Evolutionary conservation across 1,139 yeast species (phyloP), one percentile per base, ranked within the genome.

Genomic region (Magnusiomyces tetraspermus): DNA sequence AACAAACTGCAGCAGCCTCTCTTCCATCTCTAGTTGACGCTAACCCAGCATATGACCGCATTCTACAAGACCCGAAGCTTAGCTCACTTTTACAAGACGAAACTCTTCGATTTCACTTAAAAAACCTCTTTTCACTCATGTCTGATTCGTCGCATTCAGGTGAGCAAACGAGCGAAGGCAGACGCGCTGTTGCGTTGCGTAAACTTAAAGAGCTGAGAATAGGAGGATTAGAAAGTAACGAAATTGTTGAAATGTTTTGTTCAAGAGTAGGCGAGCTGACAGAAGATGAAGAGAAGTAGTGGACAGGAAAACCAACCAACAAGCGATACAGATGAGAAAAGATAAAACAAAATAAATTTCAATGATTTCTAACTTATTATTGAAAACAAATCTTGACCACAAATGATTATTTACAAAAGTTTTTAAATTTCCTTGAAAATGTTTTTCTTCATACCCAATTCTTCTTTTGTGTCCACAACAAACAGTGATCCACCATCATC

Each of bases 191-290:
- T 10, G 83, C 85, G 5, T 73, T 80, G 54, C 71, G 79, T 59
- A 82, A 83, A 58, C 67, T 85, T 24, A 74, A 78, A 13, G 80
- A 80, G 54, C 71, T 85, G 36, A 68, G 94, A 30, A 65, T 61
- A 6, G 84, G 85, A 1, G 94, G 94, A 0, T 55, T 71, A 0
- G 89, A 85, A 61, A 77, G 76, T 50, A 84, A 85, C 61, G 79
- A 72, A 56, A 67, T 81, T 42, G 78, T 85, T 5, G 89, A 84
- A 62, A 88, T 83, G 60, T 83, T 84, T 67, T 62, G 57, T 2
- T 5, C 33, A 19, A 51, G 61, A 17, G 58, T 63, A 11, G 49
- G 63, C 11, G 59, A 57, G 37, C 55, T 62, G 11, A 6, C 11
- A 28, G 11, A 28, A 28, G 11, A 28, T 8, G 11, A 28, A 28